Conservation (phyloP, 108 stramenopile genomes). For the Nitzschia inconspicua region DNA sequence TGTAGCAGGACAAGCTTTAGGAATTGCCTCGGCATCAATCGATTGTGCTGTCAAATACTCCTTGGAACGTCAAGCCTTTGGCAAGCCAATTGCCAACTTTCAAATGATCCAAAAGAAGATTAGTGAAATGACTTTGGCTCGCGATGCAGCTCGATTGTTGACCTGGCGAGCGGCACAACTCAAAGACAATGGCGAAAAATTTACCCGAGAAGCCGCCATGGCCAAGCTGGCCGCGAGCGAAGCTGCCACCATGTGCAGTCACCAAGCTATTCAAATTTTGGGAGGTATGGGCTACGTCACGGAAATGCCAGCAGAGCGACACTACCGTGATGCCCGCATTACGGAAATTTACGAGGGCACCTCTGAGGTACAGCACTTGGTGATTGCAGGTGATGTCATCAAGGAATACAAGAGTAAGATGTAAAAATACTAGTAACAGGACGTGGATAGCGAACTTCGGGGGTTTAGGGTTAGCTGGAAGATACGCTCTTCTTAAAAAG, state of each 20-base stretch:
- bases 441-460: too few relatives aligned
- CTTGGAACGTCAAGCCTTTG: conserved; percentile 90
- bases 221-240: conserved; percentile 94
- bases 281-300: conserved; percentile 96
- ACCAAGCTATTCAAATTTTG: conserved; percentile 94
- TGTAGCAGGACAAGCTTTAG: conserved; percentile 93
- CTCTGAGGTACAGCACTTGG: conserved; percentile 90
- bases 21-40: conserved; percentile 91
- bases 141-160: conserved; percentile 92
- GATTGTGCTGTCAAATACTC: conserved; percentile 96
- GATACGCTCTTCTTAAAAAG: too few relatives aligned
- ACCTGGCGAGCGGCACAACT: conserved; percentile 93
- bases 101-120: conserved; percentile 95
- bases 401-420: conserved; percentile 82
- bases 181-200: conserved; percentile 82
- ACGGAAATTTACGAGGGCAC: conserved; percentile 99
- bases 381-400: conserved; percentile 89
- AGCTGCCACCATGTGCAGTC: conserved; percentile 94
- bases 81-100: conserved; percentile 88
- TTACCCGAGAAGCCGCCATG: conserved; percentile 93
- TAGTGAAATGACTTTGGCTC: conserved; percentile 75
- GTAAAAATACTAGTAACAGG: too few relatives aligned
- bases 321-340: conserved; percentile 96
- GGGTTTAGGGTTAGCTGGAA: too few relatives aligned
- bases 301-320: conserved; percentile 97